Evolutionary conservation across 805 yeast genomes (phyloP).

Genomic region (Wickerhamiella nectarea): DNA sequence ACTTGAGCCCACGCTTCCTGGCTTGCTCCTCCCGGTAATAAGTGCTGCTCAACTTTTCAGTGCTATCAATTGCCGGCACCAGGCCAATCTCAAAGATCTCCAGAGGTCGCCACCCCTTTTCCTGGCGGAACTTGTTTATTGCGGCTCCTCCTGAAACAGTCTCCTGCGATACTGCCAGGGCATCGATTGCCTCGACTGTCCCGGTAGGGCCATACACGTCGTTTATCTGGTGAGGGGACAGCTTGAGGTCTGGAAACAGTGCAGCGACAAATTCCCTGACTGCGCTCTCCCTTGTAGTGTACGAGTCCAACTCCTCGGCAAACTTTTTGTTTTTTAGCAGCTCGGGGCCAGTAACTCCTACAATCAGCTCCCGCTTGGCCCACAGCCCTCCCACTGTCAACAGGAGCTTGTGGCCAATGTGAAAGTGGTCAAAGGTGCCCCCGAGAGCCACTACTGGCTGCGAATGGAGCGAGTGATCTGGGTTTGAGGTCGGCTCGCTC

Average conservation of each 20-base stretch:
- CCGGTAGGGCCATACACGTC: slow-evolving; percentile 96
- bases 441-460: slow-evolving; percentile 45
- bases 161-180: slow-evolving; percentile 70
- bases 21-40: slow-evolving; percentile 41
- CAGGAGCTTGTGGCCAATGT: slow-evolving; percentile 85
- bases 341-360: slow-evolving; percentile 74
- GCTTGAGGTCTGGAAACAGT: slow-evolving; percentile 33
- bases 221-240: slow-evolving; percentile 49
- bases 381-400: slow-evolving; percentile 59
- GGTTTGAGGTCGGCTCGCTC: neutral
- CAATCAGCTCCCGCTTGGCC: slow-evolving; percentile 40
- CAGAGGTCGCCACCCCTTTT: slow-evolving; percentile 41
- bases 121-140: slow-evolving; percentile 52
- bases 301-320: slow-evolving; percentile 48
- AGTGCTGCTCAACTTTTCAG: slow-evolving; percentile 75
- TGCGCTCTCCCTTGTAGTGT: slow-evolving; percentile 34
- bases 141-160: slow-evolving; percentile 59
- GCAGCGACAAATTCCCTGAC: slow-evolving; percentile 39
- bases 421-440: slow-evolving; percentile 94
- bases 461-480: neutral
- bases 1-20: no score
- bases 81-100: slow-evolving; percentile 50
- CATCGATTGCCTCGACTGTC: slow-evolving; percentile 53
- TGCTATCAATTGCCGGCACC: slow-evolving; percentile 30
- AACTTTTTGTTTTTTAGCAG: slow-evolving; percentile 64